Conservation (phyloP, 441 rosid genomes). For the Eruca vesicaria region DNA sequence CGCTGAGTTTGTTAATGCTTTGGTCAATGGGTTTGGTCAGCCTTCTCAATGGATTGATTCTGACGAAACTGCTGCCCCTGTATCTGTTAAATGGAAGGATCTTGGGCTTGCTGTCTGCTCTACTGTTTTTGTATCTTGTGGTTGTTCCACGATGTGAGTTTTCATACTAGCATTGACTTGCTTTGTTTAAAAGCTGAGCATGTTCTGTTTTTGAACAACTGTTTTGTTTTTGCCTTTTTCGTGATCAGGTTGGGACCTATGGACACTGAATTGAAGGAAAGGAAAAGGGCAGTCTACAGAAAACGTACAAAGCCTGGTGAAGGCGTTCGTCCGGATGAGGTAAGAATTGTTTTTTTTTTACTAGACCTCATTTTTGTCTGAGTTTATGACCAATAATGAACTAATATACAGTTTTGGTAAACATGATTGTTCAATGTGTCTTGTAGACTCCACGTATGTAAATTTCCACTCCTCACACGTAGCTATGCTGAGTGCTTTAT, state of each 20-base stretch:
- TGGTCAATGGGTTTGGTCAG: conserved; percentile 42
- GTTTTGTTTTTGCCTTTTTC: neutral
- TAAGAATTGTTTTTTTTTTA: conserved; percentile 15
- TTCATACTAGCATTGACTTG: neutral
- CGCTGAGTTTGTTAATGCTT: too few relatives aligned
- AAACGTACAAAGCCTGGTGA: conserved; percentile 48
- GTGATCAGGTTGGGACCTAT: conserved; percentile 67
- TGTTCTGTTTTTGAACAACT: neutral
- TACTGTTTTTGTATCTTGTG: conserved; percentile 35
- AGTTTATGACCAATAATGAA: neutral
- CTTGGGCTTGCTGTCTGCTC: conserved; percentile 52
- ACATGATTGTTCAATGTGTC: neutral
- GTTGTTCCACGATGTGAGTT: conserved; percentile 63
- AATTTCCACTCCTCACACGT: neutral
- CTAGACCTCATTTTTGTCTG: neutral
- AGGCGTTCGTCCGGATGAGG: conserved; percentile 59
- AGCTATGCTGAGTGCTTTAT: too few relatives aligned
- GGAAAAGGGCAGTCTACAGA: conserved; percentile 37
- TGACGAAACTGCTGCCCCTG: conserved; percentile 33
- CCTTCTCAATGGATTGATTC: conserved; percentile 19
- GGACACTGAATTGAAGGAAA: conserved; percentile 52
- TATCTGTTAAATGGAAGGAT: conserved; percentile 51
- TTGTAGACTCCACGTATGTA: neutral
- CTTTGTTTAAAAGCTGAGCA: neutral
- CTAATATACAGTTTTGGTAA: neutral